Evolutionary conservation across 1,139 yeast species (phyloP).

Genomic region (Torulaspora globosa): DNA sequence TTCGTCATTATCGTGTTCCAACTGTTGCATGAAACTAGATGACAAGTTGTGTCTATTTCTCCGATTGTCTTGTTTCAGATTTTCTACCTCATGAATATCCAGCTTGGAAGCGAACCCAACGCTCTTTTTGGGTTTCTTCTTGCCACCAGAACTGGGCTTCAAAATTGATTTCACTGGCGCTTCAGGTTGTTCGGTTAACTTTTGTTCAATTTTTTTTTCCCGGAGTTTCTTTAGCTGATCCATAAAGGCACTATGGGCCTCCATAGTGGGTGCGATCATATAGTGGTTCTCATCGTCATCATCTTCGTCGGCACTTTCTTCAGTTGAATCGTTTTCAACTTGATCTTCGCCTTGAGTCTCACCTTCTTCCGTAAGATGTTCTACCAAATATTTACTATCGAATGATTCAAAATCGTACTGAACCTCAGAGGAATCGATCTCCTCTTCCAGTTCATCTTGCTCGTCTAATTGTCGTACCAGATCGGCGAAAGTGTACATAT

Average conservation of each 20-base stretch:
- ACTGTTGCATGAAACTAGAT: constrained; percentile 2
- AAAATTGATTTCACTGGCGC: constrained; percentile 22
- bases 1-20: constrained; percentile 7
- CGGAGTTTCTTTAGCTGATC: constrained; percentile 32
- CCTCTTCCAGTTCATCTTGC: constrained; percentile 39
- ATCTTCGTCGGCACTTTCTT: constrained; percentile 12
- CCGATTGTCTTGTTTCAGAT: constrained; percentile 49
- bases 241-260: constrained; percentile 33
- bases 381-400: constrained; percentile 17
- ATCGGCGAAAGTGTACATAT: constrained; percentile 42
- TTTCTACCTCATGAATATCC: constrained; percentile 58
- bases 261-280: constrained; percentile 20
- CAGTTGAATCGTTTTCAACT: constrained; percentile 22
- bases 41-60: constrained; percentile 34
- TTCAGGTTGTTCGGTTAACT: not conserved
- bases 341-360: constrained; percentile 41
- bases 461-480: constrained; percentile 36
- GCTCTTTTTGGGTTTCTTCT: constrained; percentile 38
- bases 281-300: constrained; percentile 21
- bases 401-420: constrained; percentile 39
- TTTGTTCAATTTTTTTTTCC: constrained; percentile 4
- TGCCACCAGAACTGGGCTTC: constrained; percentile 12
- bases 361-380: constrained; percentile 26
- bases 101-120: constrained; percentile 52
- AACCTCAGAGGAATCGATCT: constrained; percentile 41